Evolutionary conservation across 768 basidiomycete genomes (phyloP), one percentile per base, ranked within the genome.

Genomic region (Amanita brunnescens): DNA sequence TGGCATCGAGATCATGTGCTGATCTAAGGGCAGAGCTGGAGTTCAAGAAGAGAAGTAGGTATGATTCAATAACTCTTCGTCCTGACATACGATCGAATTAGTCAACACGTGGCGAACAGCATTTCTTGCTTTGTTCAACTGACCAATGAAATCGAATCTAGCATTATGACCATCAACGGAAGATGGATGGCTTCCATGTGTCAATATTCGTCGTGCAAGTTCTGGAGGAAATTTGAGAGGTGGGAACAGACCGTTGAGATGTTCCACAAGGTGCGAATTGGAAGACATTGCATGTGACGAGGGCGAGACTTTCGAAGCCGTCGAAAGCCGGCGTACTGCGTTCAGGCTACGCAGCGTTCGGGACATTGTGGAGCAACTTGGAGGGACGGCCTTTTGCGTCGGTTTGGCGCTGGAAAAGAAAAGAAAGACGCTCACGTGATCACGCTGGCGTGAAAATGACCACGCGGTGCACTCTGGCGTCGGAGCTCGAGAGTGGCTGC

Each of bases 11-110:
- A 66, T 85, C 79, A 58, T 80, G 74, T 20, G 67, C 62, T 9
- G 72, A 66, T 52, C 67, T 68, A 21, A 78, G 67, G 13, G 68
- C 67, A 8, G 75, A 67, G 45, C 69, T 74, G 41, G 82, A 79
- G 45, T 80, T 76, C 10, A 91, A 67, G 67, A 89, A 83, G 32
- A 91, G 73, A 30, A 83, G 70, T 44, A 87, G 77, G 62, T 89
- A 91, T 5, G 85, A 74, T 58, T 87, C 79, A 30, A 91, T 69
- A 20, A 87, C 83, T 52, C 90, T 79, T 47, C 90, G 83, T 35
- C 89, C 88, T 90, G 57, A 34, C 32, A 51, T 16, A 37, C 26
- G 44, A 51, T 23, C 33, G 39, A 26, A 33, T 33, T 20, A 38
- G 18, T 33, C 26, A 46, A 47, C 23, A 34, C 41, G 13, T 46